These are phyloP conservation scores for Arctium minus DNA, from an alignment of 129 eudicot genomes.

Conservation along the genomic window DNA sequence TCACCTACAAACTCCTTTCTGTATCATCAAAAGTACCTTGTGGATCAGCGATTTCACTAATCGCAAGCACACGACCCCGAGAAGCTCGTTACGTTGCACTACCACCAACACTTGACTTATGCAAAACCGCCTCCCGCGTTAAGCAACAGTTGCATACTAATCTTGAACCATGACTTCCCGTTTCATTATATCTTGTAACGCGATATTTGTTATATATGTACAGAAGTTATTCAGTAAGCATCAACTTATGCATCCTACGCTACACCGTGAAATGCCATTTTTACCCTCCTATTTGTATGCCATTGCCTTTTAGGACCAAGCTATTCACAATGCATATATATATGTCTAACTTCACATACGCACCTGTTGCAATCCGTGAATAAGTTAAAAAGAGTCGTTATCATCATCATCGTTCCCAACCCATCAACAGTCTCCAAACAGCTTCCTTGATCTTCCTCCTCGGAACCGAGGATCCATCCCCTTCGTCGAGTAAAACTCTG, in stretches of 20 bases:
- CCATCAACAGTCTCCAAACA: constrained; percentile 81
- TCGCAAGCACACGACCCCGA: neutral
- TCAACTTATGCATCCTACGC: constrained; percentile 7
- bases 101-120: neutral
- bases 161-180: constrained; percentile 8
- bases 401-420: constrained; percentile 47
- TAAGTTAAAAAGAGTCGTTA: neutral
- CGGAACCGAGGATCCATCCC: constrained; percentile 47
- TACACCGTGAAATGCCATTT: constrained; percentile 15
- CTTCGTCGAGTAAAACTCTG: constrained; percentile 80
- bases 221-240: constrained; percentile 9
- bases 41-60: neutral
- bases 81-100: neutral
- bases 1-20: constrained; percentile 1
- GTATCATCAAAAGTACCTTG: constrained; percentile 8
- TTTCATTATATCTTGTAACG: constrained; percentile 10
- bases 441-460: constrained; percentile 64
- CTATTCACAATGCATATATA: constrained; percentile 3
- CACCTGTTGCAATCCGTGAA: neutral
- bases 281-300: constrained; percentile 23
- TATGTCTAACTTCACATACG: constrained; percentile 4
- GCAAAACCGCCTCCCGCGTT: neutral
- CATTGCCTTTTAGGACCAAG: neutral
- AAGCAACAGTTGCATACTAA: constrained; percentile 9
- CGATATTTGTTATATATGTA: neutral